These are phyloP conservation scores for Yamadazyma nakazawae DNA, from an alignment of 805 yeast species.

Conservation along the genomic window DNA sequence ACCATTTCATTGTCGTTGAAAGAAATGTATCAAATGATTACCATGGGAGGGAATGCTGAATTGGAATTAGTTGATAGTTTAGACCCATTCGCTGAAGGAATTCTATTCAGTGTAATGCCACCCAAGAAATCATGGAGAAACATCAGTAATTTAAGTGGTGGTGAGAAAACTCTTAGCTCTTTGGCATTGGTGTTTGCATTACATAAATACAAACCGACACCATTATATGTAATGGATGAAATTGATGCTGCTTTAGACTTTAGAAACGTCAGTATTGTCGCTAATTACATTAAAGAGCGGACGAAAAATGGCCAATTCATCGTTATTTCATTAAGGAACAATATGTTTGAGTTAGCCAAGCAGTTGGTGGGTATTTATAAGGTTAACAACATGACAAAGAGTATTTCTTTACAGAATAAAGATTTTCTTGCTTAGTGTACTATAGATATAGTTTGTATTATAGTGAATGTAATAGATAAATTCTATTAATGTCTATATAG, in stretches of 20 bases:
- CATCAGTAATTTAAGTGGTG: slow-evolving; percentile 92
- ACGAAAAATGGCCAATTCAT: slow-evolving; percentile 96
- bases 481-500: not conserved
- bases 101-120: slow-evolving; percentile 96
- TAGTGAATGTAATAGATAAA: not conserved
- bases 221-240: slow-evolving; percentile 97
- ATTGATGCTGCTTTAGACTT: slow-evolving; percentile 98
- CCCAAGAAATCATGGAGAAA: slow-evolving; percentile 98
- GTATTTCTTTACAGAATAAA: slow-evolving; percentile 71
- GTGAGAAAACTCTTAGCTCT: slow-evolving; percentile 94
- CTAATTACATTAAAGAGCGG: slow-evolving; percentile 91
- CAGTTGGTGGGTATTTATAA: slow-evolving; percentile 95
- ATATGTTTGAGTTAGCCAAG: slow-evolving; percentile 96
- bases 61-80: slow-evolving; percentile 90
- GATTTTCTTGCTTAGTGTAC: slow-evolving; percentile 34
- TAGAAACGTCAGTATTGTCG: slow-evolving; percentile 94
- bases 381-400: slow-evolving; percentile 83
- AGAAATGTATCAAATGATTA: slow-evolving; percentile 97
- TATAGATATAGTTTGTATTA: not conserved
- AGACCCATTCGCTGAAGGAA: slow-evolving; percentile 98
- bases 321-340: slow-evolving; percentile 91
- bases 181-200: slow-evolving; percentile 94
- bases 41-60: slow-evolving; percentile 99
- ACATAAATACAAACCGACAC: slow-evolving; percentile 95
- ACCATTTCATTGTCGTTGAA: slow-evolving; percentile 82